A percentile compares a stretch with the other conserved stretches of the same genome.
Conservation (phyloP, 192 early-diverging fungal species). For the Pilobolus umbonatus region DNA sequence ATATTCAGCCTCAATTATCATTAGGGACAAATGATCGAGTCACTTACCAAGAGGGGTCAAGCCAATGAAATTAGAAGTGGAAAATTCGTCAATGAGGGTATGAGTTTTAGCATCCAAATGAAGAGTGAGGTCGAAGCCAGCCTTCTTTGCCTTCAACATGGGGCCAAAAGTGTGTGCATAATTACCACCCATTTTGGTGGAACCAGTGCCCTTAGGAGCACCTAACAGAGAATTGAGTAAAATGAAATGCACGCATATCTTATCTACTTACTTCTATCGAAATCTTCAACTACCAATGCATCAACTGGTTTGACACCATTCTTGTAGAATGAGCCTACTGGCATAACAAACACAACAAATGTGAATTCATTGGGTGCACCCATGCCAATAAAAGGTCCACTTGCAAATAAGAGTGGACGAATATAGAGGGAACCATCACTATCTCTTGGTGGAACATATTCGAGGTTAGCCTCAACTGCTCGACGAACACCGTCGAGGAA, state of each 20-base stretch:
- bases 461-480: constrained; percentile 58
- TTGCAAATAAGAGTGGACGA: constrained; percentile 66
- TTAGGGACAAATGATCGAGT: constrained; percentile 4
- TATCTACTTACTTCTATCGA: constrained; percentile 57
- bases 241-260: too few relatives aligned
- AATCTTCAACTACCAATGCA: constrained; percentile 57
- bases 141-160: constrained; percentile 53
- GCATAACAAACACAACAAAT: constrained; percentile 60
- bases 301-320: constrained; percentile 57
- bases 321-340: constrained; percentile 67
- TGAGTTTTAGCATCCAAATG: constrained; percentile 65
- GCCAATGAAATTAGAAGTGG: constrained; percentile 74
- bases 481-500: constrained; percentile 58
- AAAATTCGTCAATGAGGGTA: constrained; percentile 70
- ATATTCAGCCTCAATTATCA: not conserved
- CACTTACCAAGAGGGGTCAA: constrained; percentile 48
- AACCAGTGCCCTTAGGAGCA: constrained; percentile 52
- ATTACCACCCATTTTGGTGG: constrained; percentile 70
- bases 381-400: constrained; percentile 62
- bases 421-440: constrained; percentile 67
- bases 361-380: constrained; percentile 50
- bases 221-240: constrained; percentile 21
- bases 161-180: constrained; percentile 63
- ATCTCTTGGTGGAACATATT: constrained; percentile 69
- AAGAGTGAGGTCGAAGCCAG: constrained; percentile 65